phyloP scores from a whole-genome alignment of 1,284 basidiomycete genomes.

The Puccinia novopanici region DNA sequence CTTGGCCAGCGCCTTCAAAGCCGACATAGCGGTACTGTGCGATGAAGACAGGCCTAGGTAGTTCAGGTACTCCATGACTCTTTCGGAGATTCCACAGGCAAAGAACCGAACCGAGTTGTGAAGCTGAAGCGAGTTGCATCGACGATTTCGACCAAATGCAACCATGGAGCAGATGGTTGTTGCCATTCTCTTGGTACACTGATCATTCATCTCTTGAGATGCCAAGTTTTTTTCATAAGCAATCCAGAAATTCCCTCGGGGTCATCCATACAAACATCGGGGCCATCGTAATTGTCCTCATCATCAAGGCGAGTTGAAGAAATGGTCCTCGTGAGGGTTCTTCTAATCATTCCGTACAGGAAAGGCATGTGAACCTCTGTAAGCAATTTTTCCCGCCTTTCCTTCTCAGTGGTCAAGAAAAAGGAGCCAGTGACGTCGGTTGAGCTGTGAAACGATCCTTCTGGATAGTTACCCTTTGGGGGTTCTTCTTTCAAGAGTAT shows the following conservation, averaged over 20 bases:
- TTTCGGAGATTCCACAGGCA: not conserved
- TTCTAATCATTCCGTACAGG: not conserved
- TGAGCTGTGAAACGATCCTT: not conserved
- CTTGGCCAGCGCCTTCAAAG: not conserved
- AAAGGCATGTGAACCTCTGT: not conserved
- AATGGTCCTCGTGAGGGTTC: too few relatives aligned
- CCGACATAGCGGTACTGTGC: not conserved
- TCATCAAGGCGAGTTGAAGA: not conserved
- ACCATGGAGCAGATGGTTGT: not conserved
- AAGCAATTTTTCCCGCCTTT: not conserved
- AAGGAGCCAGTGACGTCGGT: not conserved
- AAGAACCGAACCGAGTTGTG: conserved; percentile 2
- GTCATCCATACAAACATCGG: too few relatives aligned
- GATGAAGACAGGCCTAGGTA: not conserved
- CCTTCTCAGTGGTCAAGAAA: not conserved
- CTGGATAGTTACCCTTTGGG: not conserved
- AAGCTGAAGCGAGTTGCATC: not conserved
- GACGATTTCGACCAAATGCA: not conserved
- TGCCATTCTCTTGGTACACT: not conserved
- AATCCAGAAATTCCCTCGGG: too few relatives aligned
- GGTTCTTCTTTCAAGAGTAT: not conserved
- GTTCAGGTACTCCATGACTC: not conserved
- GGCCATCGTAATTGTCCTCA: not conserved
- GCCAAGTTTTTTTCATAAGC: not conserved
- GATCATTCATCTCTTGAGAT: not conserved